These are phyloP conservation scores for Paracoccidioides brasiliensis DNA, from an alignment of 2,329 filamentous ascomycete species.

Conservation along the genomic window DNA sequence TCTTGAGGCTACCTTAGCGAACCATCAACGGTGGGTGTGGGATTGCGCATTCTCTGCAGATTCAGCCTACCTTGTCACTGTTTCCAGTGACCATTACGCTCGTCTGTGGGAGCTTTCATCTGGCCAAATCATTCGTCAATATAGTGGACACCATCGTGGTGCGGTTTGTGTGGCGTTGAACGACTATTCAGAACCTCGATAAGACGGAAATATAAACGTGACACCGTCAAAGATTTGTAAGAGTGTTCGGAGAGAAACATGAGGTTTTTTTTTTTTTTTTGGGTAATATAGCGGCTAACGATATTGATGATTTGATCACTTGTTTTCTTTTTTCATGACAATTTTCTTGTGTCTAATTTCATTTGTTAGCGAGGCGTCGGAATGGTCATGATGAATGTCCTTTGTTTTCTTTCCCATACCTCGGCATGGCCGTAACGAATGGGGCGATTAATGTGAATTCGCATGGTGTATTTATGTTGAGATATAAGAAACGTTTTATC, in stretches of 20 bases:
- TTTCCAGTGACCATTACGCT: slow-evolving; percentile 87
- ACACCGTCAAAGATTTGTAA: neutral
- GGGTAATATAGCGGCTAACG: no score
- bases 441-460: no score
- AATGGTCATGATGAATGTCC: neutral
- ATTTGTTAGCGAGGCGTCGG: slow-evolving; percentile 6
- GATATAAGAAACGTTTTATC: neutral
- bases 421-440: neutral
- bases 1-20: slow-evolving; percentile 73
- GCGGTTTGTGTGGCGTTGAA: slow-evolving; percentile 88
- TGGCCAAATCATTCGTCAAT: slow-evolving; percentile 84
- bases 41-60: slow-evolving; percentile 93
- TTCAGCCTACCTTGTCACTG: slow-evolving; percentile 82
- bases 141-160: slow-evolving; percentile 85
- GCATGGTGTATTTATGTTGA: no score
- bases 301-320: neutral
- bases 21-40: slow-evolving; percentile 95
- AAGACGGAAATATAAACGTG: neutral
- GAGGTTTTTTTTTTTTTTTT: no score
- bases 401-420: neutral
- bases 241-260: neutral
- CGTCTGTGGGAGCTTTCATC: slow-evolving; percentile 78
- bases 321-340: neutral
- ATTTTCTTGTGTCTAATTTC: slow-evolving; percentile 1
- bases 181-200: slow-evolving; percentile 50